Evolutionary conservation across 2,329 filamentous ascomycete species (phyloP), one percentile per base, ranked within the genome.

Genomic region (Penicillium sumatraense): DNA sequence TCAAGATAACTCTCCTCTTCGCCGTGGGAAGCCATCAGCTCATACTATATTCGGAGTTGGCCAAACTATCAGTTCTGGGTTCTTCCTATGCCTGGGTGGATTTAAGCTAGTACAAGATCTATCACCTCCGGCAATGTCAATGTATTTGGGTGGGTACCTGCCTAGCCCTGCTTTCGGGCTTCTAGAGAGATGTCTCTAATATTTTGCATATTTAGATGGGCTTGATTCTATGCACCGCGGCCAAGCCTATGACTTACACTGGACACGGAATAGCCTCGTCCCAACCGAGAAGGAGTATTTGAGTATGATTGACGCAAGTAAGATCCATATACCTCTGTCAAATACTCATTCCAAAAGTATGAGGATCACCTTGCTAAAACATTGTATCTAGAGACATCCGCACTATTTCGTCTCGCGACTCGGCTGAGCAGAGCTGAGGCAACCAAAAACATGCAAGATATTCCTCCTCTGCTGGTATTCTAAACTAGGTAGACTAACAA

Each of bases 221-320:
- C 26, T 29, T 21, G 23, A 42, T 14, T 18, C 4, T 1, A 29
- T 45, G 24, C 24, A 29, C n/a, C 41, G 21, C 2, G 51, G 51
- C 5, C 45, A 54, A 16, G 38, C 24, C 10, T 21, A 16, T 29
- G 45, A 54, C 26, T 26, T 54, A 9, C 24, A 54, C 16, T 54
- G 45, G 51, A 54, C 29, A 14, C 16, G 18, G n/a, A 38, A 54
- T 6, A 18, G 23, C 3, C 38, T 36, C 6, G 23, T 20, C 10
- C 51, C 45, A 5, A 49, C 45, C 1, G 38, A 26, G n/a, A 31
- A 36, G 10, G 51, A 54, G 23, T 54, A 54, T 29, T 20, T 54
- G 14, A 27, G 10, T 8, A 54, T 54, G 51, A 33, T 54, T 45
- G 51, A 54, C 38, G 38, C 36, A 18, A 54, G 46, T 40, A 54